A percentile compares a stretch with the other conserved stretches of the same genome.
These are phyloP conservation scores for Pezicula carpinea DNA, from an alignment of 2,329 filamentous ascomycete species.

Conservation along the genomic window DNA sequence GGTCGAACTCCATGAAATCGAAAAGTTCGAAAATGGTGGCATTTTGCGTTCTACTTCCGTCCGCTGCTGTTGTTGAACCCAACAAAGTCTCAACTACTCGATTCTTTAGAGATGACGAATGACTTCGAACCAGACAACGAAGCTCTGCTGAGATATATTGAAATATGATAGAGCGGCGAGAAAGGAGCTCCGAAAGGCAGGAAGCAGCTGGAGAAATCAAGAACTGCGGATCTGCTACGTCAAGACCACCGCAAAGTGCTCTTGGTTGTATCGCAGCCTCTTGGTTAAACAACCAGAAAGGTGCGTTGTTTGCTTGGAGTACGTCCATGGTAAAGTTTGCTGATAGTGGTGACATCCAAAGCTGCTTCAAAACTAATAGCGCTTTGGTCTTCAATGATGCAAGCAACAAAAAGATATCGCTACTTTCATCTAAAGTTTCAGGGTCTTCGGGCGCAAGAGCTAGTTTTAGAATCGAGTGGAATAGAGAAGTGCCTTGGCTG, in stretches of 20 bases:
- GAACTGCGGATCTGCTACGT: constrained; percentile 59
- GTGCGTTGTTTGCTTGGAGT: constrained; percentile 71
- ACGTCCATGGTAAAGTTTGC: constrained; percentile 70
- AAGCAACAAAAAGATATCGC: constrained; percentile 60
- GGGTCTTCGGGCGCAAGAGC: constrained; percentile 57
- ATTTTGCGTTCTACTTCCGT: constrained; percentile 61
- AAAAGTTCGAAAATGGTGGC: constrained; percentile 86
- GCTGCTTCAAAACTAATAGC: constrained; percentile 68
- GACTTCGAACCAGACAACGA: constrained; percentile 66
- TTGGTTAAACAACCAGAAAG: constrained; percentile 70
- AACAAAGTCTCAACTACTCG: constrained; percentile 70
- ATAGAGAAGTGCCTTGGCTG: constrained; percentile 66
- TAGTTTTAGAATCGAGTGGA: constrained; percentile 76
- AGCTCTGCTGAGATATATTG: constrained; percentile 86
- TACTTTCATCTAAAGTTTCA: constrained; percentile 42
- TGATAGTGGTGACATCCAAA: constrained; percentile 83
- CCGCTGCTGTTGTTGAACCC: constrained; percentile 65
- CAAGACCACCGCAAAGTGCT: constrained; percentile 69
- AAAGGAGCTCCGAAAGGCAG: constrained; percentile 59
- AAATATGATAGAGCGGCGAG: constrained; percentile 69
- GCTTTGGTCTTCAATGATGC: constrained; percentile 63
- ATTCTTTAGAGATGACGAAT: constrained; percentile 65
- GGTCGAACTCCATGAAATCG: constrained; percentile 74
- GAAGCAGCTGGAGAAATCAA: constrained; percentile 43
- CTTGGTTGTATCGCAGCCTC: constrained; percentile 67